These are phyloP conservation scores for Plasmodium adleri DNA, from an alignment of 169 alveolate genomes.

Conservation along the genomic window DNA sequence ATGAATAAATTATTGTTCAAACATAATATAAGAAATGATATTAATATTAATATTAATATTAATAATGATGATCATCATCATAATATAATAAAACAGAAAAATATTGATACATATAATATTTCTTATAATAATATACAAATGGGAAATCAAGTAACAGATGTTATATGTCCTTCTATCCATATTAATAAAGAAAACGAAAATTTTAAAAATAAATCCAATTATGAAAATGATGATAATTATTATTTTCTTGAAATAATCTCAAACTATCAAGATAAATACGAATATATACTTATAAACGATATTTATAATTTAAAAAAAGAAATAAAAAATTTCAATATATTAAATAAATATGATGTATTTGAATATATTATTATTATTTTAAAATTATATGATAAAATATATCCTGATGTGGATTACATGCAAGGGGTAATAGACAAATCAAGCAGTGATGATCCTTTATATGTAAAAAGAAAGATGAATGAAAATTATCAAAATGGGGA, in stretches of 20 bases:
- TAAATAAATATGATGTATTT: constrained; percentile 37
- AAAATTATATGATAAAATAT: constrained; percentile 22
- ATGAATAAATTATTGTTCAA: neutral
- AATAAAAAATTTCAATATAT: constrained; percentile 8
- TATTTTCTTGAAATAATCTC: neutral
- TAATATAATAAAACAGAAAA: neutral
- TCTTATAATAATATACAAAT: neutral
- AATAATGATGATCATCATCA: neutral
- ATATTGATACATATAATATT: neutral
- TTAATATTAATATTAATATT: neutral
- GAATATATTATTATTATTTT: constrained; percentile 44
- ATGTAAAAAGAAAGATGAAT: too few species aligned
- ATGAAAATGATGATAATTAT: neutral
- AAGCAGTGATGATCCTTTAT: too few species aligned
- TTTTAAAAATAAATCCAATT: neutral
- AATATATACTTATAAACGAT: constrained; percentile 1
- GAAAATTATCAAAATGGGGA: too few species aligned
- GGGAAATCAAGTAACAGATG: neutral
- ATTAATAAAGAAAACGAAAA: neutral
- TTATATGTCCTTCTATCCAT: neutral
- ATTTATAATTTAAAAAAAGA: constrained; percentile 3
- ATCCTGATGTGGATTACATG: too few species aligned
- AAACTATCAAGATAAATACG: too few species aligned
- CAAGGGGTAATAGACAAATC: too few species aligned
- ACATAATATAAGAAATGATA: neutral